A percentile compares a stretch with the other conserved stretches of the same genome.
These are phyloP conservation scores for Lactarius indigo DNA, from an alignment of 768 basidiomycete species.

Conservation along the genomic window DNA sequence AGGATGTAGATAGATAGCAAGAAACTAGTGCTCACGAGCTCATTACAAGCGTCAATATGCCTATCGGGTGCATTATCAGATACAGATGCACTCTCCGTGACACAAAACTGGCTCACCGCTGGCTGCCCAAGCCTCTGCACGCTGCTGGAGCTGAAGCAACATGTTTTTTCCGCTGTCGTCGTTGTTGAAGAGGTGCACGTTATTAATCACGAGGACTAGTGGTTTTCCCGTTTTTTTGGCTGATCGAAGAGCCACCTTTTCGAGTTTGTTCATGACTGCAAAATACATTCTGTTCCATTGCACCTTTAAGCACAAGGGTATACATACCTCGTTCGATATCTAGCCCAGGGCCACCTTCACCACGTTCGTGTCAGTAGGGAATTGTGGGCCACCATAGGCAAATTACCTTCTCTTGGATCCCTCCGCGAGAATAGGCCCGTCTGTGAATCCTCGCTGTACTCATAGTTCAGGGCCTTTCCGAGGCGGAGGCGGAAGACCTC, in stretches of 20 bases:
- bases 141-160: slow-evolving; percentile 82
- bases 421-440: slow-evolving; percentile 75
- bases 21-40: slow-evolving; percentile 49
- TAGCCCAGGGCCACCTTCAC: slow-evolving; percentile 60
- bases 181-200: slow-evolving; percentile 70
- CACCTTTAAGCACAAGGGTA: neutral
- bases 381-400: slow-evolving; percentile 6
- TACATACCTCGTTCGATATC: slow-evolving; percentile 74
- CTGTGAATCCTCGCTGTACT: slow-evolving; percentile 82
- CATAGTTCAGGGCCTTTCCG: slow-evolving; percentile 83
- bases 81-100: slow-evolving; percentile 12
- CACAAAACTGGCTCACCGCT: slow-evolving; percentile 47
- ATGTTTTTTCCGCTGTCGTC: slow-evolving; percentile 73
- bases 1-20: neutral
- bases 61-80: slow-evolving; percentile 34
- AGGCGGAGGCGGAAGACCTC: slow-evolving; percentile 83
- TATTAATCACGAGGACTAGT: slow-evolving; percentile 78
- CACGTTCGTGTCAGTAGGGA: slow-evolving; percentile 8
- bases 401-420: slow-evolving; percentile 73
- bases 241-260: slow-evolving; percentile 76
- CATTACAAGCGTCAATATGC: slow-evolving; percentile 77
- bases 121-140: slow-evolving; percentile 83
- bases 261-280: slow-evolving; percentile 73
- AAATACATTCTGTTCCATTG: neutral
- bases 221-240: slow-evolving; percentile 58